A percentile compares a stretch with the other conserved stretches of the same genome.
Evolutionary conservation across 441 rosid genomes (phyloP).

Genomic region (Corymbia citriodora): DNA sequence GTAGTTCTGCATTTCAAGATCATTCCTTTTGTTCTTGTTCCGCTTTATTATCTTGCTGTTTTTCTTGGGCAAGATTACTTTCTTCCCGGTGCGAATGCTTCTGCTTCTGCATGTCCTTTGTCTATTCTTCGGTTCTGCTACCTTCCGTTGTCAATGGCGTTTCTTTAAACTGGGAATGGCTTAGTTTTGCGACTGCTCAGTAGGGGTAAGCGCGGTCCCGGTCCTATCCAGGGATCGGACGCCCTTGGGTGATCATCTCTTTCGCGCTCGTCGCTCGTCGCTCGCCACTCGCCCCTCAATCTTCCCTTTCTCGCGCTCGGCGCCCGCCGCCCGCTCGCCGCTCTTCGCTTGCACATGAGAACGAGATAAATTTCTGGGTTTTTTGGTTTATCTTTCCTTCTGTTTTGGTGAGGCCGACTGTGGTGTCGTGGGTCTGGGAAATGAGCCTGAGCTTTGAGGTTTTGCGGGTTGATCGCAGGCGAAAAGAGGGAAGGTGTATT

Average conservation of each 20-base stretch:
- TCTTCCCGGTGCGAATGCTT: background rate
- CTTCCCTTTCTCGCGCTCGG: too few species aligned
- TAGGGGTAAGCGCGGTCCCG: background rate
- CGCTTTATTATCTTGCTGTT: background rate
- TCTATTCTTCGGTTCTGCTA: background rate
- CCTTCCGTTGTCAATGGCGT: background rate
- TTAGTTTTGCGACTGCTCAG: background rate
- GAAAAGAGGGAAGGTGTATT: slow-evolving; percentile 74
- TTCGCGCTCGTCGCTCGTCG: background rate
- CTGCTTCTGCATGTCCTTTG: background rate
- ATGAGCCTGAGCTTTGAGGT: background rate
- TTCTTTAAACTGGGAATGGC: background rate
- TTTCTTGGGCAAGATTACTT: background rate
- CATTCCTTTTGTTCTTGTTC: background rate
- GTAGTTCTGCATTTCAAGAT: background rate
- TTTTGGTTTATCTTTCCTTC: background rate
- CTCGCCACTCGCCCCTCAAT: too few species aligned
- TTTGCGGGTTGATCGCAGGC: slow-evolving; percentile 34
- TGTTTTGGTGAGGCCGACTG: background rate
- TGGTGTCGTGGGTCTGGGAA: background rate
- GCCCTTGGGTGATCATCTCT: background rate
- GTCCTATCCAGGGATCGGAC: background rate
- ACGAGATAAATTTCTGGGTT: background rate
- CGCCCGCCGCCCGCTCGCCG: too few species aligned
- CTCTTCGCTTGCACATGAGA: background rate